Evolutionary conservation across 345 rosid genomes (phyloP).

Genomic region (Populus nigra): DNA sequence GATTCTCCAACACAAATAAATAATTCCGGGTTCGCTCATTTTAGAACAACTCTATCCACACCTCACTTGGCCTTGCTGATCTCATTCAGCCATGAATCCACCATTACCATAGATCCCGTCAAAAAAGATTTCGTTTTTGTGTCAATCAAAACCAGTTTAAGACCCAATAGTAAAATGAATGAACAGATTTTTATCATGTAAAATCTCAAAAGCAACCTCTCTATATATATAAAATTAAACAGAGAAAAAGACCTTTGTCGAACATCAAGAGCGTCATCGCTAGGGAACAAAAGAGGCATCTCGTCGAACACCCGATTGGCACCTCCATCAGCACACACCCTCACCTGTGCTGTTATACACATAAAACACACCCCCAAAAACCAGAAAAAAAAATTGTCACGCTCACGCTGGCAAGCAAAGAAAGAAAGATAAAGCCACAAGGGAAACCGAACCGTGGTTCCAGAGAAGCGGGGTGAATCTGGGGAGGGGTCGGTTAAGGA

Average conservation of each 20-base stretch:
- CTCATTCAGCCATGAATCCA: neutral
- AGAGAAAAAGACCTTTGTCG: conserved; percentile 49
- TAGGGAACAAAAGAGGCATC: conserved; percentile 66
- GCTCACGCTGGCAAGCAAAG: neutral
- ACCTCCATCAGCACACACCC: conserved; percentile 96
- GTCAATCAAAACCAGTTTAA: neutral
- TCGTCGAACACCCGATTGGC: conserved; percentile 94
- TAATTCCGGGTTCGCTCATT: too few relatives aligned
- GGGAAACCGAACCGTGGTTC: conserved; percentile 55
- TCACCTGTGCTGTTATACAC: conserved; percentile 70
- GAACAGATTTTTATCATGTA: neutral
- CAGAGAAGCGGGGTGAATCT: conserved; percentile 80
- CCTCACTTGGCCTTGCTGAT: too few relatives aligned
- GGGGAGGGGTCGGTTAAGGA: conserved; percentile 75
- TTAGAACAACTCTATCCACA: too few relatives aligned
- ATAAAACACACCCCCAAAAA: conserved; percentile 13
- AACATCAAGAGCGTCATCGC: conserved; percentile 49
- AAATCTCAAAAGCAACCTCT: neutral
- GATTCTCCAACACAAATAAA: too few relatives aligned
- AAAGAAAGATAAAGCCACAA: neutral
- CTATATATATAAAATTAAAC: neutral
- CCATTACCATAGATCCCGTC: neutral
- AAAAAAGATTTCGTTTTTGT: neutral
- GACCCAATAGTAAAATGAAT: neutral
- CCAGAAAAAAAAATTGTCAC: neutral